These are phyloP conservation scores for Bryoerythrophyllum caledonicum DNA, from an alignment of 225 moss, liverwort and hornwort species.

Conservation along the genomic window DNA sequence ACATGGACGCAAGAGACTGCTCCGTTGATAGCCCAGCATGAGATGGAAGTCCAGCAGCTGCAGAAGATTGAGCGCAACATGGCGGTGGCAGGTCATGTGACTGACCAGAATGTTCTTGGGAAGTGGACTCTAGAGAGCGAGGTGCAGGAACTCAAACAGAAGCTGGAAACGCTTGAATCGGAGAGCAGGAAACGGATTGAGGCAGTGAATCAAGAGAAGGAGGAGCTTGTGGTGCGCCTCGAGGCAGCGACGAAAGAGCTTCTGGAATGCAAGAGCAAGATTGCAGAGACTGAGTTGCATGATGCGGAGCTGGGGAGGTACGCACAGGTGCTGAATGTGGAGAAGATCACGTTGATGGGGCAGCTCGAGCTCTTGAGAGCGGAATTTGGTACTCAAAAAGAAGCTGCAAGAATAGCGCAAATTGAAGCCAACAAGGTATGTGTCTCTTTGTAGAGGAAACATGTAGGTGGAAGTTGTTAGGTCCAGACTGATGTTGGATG, in stretches of 20 bases:
- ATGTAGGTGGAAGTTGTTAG: not conserved
- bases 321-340: conserved; percentile 37
- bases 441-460: not conserved
- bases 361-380: conserved; percentile 39
- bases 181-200: conserved; percentile 30
- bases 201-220: conserved; percentile 39
- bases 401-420: conserved; percentile 28
- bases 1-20: conserved; percentile 33
- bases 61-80: conserved; percentile 37
- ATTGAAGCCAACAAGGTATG: conserved; percentile 37
- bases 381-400: conserved; percentile 37
- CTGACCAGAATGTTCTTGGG: conserved; percentile 35
- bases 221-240: conserved; percentile 29
- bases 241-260: conserved; percentile 34
- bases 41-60: conserved; percentile 39
- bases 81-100: conserved; percentile 36
- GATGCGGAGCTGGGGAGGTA: conserved; percentile 33
- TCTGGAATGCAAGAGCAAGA: conserved; percentile 23
- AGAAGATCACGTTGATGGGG: conserved; percentile 33
- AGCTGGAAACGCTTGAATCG: conserved; percentile 38
- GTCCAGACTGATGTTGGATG: not conserved
- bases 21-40: conserved; percentile 42
- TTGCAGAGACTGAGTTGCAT: conserved; percentile 31
- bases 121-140: conserved; percentile 46
- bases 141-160: conserved; percentile 36